Evolutionary conservation across 257 asterid species (phyloP), one percentile per base, ranked within the genome.

Genomic region (Ocimum tenuiflorum): DNA sequence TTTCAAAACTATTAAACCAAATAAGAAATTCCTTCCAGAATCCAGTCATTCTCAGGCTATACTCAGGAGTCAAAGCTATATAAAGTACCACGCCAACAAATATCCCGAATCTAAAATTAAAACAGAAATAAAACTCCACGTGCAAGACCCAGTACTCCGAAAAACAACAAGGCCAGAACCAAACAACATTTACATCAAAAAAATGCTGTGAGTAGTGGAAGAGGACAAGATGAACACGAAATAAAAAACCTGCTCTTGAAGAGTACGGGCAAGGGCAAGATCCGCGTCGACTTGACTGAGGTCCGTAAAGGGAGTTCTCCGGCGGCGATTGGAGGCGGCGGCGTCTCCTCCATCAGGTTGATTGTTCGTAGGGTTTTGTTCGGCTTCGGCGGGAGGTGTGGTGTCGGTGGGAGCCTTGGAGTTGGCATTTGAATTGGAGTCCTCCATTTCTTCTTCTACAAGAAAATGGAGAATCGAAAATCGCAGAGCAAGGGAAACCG

Each of bases 181-280:
- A 10, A 58, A 18, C n/a, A n/a, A n/a, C n/a, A n/a, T n/a, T n/a
- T n/a, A n/a, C n/a, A n/a, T n/a, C n/a, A n/a, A n/a, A n/a, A n/a
- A n/a, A n/a, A n/a, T n/a, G 1, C 38, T 7, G 14, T 41, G 46
- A 31, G 6, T 1, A 4, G 1, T 1, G 31, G 4, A 31, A 5
- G 6, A 5, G 5, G 6, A 31, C 3, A 31, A 31, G 36, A 31
- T 3, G 36, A 45, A n/a, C n/a, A 29, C 11, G 8, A 3, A 24
- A 4, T 24, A 3, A 31, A 55, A 63, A 48, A 47, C 97, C 96
- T 90, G 96, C 60, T 90, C 96, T 66, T 90, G 96, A 38, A 90
- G 88, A 56, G 97, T 85, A 42, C 97, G 90, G 22, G 97, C 97
- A 35, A 90, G 95, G 66, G 96, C 95, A 24, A 81, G 96, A 81